Evolutionary conservation across 441 rosid genomes (phyloP).

Genomic region (Adansonia grandidieri): DNA sequence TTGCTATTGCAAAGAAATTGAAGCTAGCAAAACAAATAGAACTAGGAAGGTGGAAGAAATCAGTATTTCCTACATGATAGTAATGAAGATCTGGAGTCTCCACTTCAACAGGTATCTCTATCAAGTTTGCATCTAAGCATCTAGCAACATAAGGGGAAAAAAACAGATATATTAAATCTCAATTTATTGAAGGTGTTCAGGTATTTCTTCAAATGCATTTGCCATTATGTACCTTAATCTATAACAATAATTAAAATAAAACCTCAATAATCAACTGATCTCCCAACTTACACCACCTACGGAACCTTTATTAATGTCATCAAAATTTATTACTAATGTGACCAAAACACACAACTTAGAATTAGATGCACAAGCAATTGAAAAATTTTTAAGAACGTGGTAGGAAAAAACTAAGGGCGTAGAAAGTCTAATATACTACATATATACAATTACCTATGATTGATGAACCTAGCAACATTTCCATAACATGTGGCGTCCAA

Average conservation of each 20-base stretch:
- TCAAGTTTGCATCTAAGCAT: conserved; percentile 89
- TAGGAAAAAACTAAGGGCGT: not conserved
- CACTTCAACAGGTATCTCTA: conserved; percentile 93
- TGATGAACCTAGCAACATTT: conserved; percentile 89
- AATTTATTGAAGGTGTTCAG: conserved; percentile 17
- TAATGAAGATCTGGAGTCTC: conserved; percentile 73
- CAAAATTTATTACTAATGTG: not conserved
- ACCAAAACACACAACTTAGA: not conserved
- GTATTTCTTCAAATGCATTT: conserved; percentile 5
- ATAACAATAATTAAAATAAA: conserved; percentile 18
- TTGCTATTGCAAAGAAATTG: conserved; percentile 9
- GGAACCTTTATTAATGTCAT: not conserved
- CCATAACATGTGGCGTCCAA: conserved; percentile 75
- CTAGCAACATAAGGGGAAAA: conserved; percentile 40
- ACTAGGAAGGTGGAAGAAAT: conserved; percentile 19
- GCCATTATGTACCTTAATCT: not conserved
- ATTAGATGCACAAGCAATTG: conserved; percentile 1
- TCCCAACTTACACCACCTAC: not conserved
- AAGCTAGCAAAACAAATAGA: conserved; percentile 26
- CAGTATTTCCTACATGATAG: conserved; percentile 67
- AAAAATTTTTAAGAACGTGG: not conserved
- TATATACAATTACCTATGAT: conserved; percentile 67
- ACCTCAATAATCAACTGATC: conserved; percentile 6
- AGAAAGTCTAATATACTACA: not conserved
- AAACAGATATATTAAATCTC: conserved; percentile 19